phyloP scores from a whole-genome alignment of 768 basidiomycete genomes.

The Filobasidium floriforme region DNA sequence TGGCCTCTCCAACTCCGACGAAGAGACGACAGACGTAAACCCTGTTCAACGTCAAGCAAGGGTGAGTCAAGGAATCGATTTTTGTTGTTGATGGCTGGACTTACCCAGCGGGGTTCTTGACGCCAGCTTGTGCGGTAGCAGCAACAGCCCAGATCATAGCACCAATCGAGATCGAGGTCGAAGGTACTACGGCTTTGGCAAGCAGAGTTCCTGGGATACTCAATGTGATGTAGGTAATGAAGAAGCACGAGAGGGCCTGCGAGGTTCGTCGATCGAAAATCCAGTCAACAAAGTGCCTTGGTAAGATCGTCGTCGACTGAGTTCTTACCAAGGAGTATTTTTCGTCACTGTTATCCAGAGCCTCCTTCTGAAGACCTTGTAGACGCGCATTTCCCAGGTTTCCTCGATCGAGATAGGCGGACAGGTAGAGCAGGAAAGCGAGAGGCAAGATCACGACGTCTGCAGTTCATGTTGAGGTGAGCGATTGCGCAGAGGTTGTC shows the following conservation, averaged over 20 bases:
- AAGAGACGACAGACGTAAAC: conserved; percentile 45
- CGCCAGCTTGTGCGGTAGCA: conserved; percentile 44
- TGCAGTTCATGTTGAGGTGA: conserved; percentile 3
- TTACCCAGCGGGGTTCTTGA: conserved; percentile 34
- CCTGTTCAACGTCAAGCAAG: conserved; percentile 6
- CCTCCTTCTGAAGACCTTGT: conserved; percentile 39
- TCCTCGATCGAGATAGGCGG: conserved; percentile 48
- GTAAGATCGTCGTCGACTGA: background rate
- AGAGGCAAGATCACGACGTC: conserved; percentile 46
- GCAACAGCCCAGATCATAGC: conserved; percentile 47
- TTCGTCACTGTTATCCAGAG: conserved; percentile 38
- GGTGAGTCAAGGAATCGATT: background rate
- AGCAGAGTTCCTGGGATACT: conserved; percentile 47
- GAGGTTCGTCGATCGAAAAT: background rate
- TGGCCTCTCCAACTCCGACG: conserved; percentile 39
- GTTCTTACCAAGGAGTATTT: conserved; percentile 40
- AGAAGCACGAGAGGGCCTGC: background rate
- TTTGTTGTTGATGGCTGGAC: background rate
- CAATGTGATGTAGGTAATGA: conserved; percentile 39
- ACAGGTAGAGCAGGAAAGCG: conserved; percentile 46
- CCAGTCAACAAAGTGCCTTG: background rate
- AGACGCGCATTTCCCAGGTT: conserved; percentile 35
- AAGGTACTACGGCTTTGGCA: conserved; percentile 42
- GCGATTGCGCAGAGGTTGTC: no score
- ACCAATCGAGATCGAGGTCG: conserved; percentile 43